phyloP scores from a whole-genome alignment of 495 filamentous ascomycete species.

The Geoglossum glabrum region DNA sequence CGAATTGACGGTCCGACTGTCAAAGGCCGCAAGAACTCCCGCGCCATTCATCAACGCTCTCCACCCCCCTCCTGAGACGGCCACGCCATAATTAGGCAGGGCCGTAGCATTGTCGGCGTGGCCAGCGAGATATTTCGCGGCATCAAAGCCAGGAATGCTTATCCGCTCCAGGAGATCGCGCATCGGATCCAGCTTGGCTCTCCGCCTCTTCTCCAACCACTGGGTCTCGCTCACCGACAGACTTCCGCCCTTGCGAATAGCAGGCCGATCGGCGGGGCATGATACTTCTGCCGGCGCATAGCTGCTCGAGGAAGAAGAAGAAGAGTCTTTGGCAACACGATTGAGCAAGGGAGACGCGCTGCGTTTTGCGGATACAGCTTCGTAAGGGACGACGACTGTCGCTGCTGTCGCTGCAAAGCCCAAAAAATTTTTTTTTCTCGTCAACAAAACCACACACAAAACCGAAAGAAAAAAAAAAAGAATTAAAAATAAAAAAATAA shows the following conservation, averaged over 20 bases:
- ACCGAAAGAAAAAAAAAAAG: no score
- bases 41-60: conserved; percentile 74
- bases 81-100: conserved; percentile 40
- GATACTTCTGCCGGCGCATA: conserved; percentile 33
- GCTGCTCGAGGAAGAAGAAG: conserved; percentile 30
- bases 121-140: conserved; percentile 40
- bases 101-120: conserved; percentile 33
- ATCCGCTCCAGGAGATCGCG: conserved; percentile 49
- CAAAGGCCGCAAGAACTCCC: conserved; percentile 72
- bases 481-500: no score
- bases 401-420: no score
- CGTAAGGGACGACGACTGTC: not conserved
- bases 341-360: not conserved
- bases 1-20: conserved; percentile 48
- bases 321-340: conserved; percentile 21
- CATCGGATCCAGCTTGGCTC: conserved; percentile 44
- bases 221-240: conserved; percentile 46
- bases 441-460: no score
- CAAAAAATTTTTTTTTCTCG: no score
- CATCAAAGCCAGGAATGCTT: conserved; percentile 61
- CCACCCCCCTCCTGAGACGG: conserved; percentile 52
- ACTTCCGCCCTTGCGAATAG: conserved; percentile 29
- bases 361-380: not conserved
- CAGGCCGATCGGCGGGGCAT: conserved; percentile 31
- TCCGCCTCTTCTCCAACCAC: conserved; percentile 43